phyloP scores from a whole-genome alignment of 2,329 filamentous ascomycete species.

The Pseudogymnoascus sp. region DNA sequence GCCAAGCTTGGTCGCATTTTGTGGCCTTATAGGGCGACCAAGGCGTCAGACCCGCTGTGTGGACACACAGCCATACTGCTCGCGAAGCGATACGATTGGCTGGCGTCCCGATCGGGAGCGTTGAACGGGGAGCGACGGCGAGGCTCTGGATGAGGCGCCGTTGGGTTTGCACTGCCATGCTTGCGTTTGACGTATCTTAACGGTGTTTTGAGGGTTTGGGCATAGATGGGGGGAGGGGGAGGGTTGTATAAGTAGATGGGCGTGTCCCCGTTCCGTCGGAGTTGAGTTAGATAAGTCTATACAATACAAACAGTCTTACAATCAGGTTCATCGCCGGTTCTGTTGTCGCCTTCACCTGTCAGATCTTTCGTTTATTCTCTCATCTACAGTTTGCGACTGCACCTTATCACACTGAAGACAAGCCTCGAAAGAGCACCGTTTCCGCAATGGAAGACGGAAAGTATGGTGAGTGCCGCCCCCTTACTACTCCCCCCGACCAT shows the following conservation, averaged over 20 bases:
- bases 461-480: conserved; percentile 16
- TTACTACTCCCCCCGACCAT: background rate
- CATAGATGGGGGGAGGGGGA: background rate
- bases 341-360: background rate
- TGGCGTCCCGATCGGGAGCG: background rate
- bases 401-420: background rate
- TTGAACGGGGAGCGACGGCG: background rate
- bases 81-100: background rate
- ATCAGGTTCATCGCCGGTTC: background rate
- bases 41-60: background rate
- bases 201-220: background rate
- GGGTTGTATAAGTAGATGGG: background rate
- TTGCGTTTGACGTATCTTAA: background rate
- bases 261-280: background rate
- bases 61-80: background rate
- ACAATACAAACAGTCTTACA: background rate
- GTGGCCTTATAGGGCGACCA: background rate
- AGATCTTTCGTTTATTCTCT: background rate
- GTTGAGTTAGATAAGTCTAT: background rate
- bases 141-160: background rate
- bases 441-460: conserved; percentile 19
- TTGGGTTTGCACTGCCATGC: background rate
- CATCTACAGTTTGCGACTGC: background rate
- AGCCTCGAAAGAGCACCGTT: background rate
- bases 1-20: background rate